Evolutionary conservation across 1,139 yeast genomes (phyloP).

Genomic region (Wickerhamiella infanticola): DNA sequence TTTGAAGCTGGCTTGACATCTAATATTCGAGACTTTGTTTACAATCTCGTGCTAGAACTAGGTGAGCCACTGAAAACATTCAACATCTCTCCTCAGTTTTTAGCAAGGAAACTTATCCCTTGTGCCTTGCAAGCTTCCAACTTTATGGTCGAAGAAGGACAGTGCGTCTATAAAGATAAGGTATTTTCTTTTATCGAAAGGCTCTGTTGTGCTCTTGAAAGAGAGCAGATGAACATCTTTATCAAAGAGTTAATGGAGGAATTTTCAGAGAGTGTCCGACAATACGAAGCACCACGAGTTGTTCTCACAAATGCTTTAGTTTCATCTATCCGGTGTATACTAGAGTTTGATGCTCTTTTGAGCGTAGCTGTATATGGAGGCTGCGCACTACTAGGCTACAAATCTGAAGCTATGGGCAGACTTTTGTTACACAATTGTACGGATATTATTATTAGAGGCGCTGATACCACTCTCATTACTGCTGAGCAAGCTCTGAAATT

Average conservation of each 20-base stretch:
- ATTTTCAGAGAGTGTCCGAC: slow-evolving; percentile 29
- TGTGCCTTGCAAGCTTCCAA: slow-evolving; percentile 51
- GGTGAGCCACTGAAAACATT: slow-evolving; percentile 34
- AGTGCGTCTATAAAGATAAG: not conserved
- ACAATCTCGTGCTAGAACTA: slow-evolving; percentile 41
- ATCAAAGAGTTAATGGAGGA: slow-evolving; percentile 4
- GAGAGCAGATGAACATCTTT: slow-evolving; percentile 1
- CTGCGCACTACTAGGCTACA: slow-evolving; percentile 9
- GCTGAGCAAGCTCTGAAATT: not conserved
- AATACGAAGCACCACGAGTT: slow-evolving; percentile 26
- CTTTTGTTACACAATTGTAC: slow-evolving; percentile 4
- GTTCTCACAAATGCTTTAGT: slow-evolving; percentile 6
- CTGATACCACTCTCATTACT: not conserved
- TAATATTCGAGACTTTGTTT: slow-evolving; percentile 51
- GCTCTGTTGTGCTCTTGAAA: not conserved
- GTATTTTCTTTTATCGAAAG: slow-evolving; percentile 5
- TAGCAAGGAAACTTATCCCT: slow-evolving; percentile 43
- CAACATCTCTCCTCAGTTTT: slow-evolving; percentile 24
- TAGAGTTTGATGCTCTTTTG: slow-evolving; percentile 2
- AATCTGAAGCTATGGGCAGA: slow-evolving; percentile 12
- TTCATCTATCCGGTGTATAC: not conserved
- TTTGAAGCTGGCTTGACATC: slow-evolving; percentile 66
- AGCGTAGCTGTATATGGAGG: slow-evolving; percentile 6
- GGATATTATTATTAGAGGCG: not conserved
- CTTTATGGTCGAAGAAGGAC: slow-evolving; percentile 24